Evolutionary conservation across 75 land plant species (phyloP), one percentile per base, ranked within the genome.

Genomic region (Gnetum montanum): DNA sequence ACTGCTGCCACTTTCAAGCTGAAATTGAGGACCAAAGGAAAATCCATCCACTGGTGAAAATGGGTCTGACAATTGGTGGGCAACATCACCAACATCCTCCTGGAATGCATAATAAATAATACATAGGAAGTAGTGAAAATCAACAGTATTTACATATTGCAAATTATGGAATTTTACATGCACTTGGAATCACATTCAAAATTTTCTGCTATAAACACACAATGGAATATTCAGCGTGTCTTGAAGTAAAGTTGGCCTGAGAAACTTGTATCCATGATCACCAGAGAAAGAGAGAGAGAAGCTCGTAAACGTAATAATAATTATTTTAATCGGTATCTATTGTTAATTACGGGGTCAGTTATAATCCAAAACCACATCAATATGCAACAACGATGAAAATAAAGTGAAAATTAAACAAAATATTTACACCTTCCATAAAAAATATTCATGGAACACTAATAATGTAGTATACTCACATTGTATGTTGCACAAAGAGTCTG

Each of bases 41-140:
- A 74, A 74, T 30, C 64, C 55, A 43, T 88, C 94, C 35, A 83
- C 94, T 36, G 88, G 85, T 1, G 62, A 58, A 67, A 84, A 88
- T 58, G 54, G 31, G 37, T 74, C 76, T 27, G 49, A 57, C 4
- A 88, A 65, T 57, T 75, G 75, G 31, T 62, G 66, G 8, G 60
- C 47, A 15, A 80, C 18, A 15, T 57, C 62, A 34, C 65, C 66
- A 18, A 2, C 35, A 3, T 70, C 77, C 64, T 67, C 11, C 90
- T 82, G 47, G n/a, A 60, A 19, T 36, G 51, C 60, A 22, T n/a
- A n/a, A n/a, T n/a, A 55, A 26, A 56, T 46, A 47, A 18, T 50
- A 49, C 15, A 62, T 37, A n/a, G 8, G 6, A 22, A 16, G 26
- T 49, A 22, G 25, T 26, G 6, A 49, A 28, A 43, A 15, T 8